phyloP scores from a whole-genome alignment of 257 asterid species.

The Scutellaria baicalensis region DNA sequence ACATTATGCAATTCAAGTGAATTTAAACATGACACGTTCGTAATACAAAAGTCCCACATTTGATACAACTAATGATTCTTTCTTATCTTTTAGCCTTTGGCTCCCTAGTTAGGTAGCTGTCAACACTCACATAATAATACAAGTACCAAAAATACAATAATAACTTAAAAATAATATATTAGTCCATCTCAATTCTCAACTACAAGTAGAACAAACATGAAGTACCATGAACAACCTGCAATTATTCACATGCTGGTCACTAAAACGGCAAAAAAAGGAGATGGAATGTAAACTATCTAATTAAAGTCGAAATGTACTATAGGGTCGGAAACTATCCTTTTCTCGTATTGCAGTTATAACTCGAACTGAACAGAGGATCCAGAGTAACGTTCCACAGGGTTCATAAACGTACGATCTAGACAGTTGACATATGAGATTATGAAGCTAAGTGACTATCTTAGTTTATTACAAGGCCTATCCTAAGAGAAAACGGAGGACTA shows the following conservation, averaged over 20 bases:
- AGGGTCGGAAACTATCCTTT: too few relatives aligned
- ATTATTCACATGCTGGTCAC: neutral
- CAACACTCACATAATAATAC: neutral
- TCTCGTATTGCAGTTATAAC: too few relatives aligned
- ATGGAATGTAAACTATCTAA: too few relatives aligned
- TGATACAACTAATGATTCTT: slow-evolving; percentile 16
- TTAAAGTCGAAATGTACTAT: too few relatives aligned
- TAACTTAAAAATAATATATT: too few relatives aligned
- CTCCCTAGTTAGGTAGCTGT: slow-evolving; percentile 23
- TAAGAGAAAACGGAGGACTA: neutral
- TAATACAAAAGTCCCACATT: neutral
- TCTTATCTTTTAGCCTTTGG: slow-evolving; percentile 14
- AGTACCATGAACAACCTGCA: neutral
- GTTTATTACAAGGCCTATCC: neutral
- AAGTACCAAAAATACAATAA: neutral
- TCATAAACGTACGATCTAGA: too few relatives aligned
- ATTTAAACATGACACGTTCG: slow-evolving; percentile 11
- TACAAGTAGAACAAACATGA: neutral
- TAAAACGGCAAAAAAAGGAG: neutral
- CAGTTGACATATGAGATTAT: neutral
- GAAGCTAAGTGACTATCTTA: neutral
- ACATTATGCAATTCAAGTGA: neutral
- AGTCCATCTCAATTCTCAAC: too few relatives aligned
- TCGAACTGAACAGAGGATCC: too few relatives aligned
- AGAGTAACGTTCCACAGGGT: too few relatives aligned